Evolutionary conservation across 768 basidiomycete species (phyloP).

Genomic region (Asterophora lycoperdoides): DNA sequence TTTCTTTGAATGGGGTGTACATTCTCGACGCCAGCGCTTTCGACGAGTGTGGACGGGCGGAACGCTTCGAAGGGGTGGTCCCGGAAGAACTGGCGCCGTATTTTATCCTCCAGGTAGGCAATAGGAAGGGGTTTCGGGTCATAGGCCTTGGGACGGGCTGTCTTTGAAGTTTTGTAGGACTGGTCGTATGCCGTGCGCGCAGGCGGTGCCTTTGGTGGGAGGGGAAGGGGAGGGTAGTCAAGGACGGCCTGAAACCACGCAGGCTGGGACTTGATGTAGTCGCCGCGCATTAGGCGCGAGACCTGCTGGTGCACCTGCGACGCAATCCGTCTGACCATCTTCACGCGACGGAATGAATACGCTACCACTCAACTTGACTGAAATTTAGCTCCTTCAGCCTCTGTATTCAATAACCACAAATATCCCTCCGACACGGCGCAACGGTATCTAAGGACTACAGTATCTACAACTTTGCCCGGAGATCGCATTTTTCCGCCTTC

Average conservation of each 20-base stretch:
- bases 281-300: conserved; percentile 69
- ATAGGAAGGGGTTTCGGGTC: conserved; percentile 54
- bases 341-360: not conserved
- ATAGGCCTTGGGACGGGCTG: conserved; percentile 32
- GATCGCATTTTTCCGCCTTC: not conserved
- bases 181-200: conserved; percentile 52
- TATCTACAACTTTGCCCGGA: conserved; percentile 14
- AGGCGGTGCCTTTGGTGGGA: conserved; percentile 73
- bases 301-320: conserved; percentile 87
- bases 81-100: conserved; percentile 87
- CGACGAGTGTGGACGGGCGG: conserved; percentile 72
- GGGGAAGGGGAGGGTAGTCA: conserved; percentile 81
- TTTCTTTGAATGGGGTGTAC: conserved; percentile 53
- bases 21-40: conserved; percentile 54
- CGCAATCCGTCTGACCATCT: conserved; percentile 77
- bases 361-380: not conserved
- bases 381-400: conserved; percentile 1
- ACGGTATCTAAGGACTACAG: no score
- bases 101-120: conserved; percentile 76
- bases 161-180: conserved; percentile 16
- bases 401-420: conserved; percentile 6
- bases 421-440: not conserved
- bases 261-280: conserved; percentile 61
- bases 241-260: conserved; percentile 84
- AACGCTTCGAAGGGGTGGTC: conserved; percentile 98